Base-by-base conservation (phyloP, 352 stramenopile species). In the Pythium vanterpoolii region DNA sequence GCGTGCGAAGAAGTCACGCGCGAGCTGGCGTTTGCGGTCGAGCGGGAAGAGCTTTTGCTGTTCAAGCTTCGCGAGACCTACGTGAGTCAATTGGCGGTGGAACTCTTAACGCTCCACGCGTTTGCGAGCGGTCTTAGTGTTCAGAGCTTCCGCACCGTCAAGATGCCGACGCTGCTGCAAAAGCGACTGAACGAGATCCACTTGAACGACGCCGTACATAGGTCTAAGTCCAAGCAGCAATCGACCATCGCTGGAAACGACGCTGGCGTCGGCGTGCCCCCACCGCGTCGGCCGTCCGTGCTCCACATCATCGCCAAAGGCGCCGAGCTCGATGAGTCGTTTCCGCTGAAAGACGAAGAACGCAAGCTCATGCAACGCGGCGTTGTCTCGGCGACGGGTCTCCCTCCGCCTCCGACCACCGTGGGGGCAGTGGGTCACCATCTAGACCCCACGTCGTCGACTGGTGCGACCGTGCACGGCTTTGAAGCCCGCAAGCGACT, bases 1-100 rank as follows among this genome's bases (percentile, higher is more conserved):
- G 79, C 86, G 24, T 93, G 90, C 42, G 88, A 97, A 19, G 88
- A 97, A 75, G 89, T 97, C 27, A 78, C 79, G 27, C 82, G 87
- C 9, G 89, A 96, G 54, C 76, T 94, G 5, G 84, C 86, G 38
- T 94, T 88, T 54, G 72, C 83, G 0, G 71, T 83, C 5, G 88
- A 97, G 47, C 74, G 80, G 31, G 86, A 87, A 49, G 81, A 96
- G 36, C 45, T 93, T 39, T 69, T 92, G 62, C 76, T 97, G 21
- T 71, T 81, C 13, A 97, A 98, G 64, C 75, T 98, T 69, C 74
- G 79, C 4, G 70, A 92, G 53, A 84, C 76, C 26, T 91, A 87
- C 59, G 72, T 94, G 55, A 80, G 71, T 23, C 79, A 74, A 19
- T 48, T 94, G 11, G 85, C 81, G 11, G 85, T 94, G 5, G 83